A percentile compares a stretch with the other conserved stretches of the same genome.
These are phyloP conservation scores for Boletus subcaerulescens DNA, from an alignment of 768 basidiomycete genomes.

Conservation along the genomic window DNA sequence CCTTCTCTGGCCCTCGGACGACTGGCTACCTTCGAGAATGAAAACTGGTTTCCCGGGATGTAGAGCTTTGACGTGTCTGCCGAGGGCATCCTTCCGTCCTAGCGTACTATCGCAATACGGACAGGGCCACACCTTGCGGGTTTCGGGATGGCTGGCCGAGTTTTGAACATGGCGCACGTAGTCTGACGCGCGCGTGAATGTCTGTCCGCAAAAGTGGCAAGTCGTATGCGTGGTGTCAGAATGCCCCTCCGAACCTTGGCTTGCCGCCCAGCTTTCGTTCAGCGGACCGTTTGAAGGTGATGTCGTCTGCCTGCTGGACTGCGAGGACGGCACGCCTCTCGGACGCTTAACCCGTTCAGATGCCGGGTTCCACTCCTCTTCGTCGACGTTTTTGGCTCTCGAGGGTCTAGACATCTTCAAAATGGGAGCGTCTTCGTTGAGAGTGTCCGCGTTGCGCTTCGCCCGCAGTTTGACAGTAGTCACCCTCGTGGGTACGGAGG, in stretches of 20 bases:
- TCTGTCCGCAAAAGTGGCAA: slow-evolving; percentile 15
- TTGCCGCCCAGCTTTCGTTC: background rate
- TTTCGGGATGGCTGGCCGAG: slow-evolving; percentile 21
- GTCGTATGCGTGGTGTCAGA: background rate
- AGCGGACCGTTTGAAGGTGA: background rate
- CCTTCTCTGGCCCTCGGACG: background rate
- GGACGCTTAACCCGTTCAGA: slow-evolving; percentile 4
- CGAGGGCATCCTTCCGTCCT: slow-evolving; percentile 28
- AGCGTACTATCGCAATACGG: slow-evolving; percentile 15
- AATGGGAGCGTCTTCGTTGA: background rate
- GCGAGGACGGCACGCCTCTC: background rate
- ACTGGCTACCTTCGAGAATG: background rate
- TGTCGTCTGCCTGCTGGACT: background rate
- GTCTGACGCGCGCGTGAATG: slow-evolving; percentile 22
- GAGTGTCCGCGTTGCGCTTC: slow-evolving; percentile 12
- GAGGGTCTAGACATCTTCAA: slow-evolving; percentile 6
- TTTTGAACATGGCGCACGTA: slow-evolving; percentile 22
- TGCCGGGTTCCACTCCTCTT: slow-evolving; percentile 21
- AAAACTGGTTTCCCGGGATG: slow-evolving; percentile 5
- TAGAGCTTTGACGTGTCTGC: slow-evolving; percentile 19
- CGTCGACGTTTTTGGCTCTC: slow-evolving; percentile 16
- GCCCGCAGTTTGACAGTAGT: background rate
- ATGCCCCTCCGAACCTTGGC: background rate
- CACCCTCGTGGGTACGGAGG: background rate
- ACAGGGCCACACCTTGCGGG: slow-evolving; percentile 27